Base-by-base conservation (phyloP, 768 basidiomycete genomes). In the Tricholoma hemisulphureum region DNA sequence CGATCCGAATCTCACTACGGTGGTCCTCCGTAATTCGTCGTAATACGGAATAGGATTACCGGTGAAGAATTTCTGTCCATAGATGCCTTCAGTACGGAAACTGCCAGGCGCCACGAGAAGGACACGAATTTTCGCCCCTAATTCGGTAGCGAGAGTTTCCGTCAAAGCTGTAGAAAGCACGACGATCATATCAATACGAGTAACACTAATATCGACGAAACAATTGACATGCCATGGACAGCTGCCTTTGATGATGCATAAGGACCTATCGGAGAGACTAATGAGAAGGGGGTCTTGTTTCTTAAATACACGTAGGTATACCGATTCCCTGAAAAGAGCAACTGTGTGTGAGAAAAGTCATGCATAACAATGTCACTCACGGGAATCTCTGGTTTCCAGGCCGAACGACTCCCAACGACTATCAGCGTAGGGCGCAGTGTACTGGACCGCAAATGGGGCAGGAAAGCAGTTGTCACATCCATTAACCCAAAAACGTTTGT, bases 221-320 rank as follows among this genome's bases (percentile, higher is more conserved):
- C 49, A 14, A 14, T 53, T 23, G 8, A 58, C 71, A 60, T 65
- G 83, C 84, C 77, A 57, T 81, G 83, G 13, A 85, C 65, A 11
- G 86, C 86, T 16, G 83, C 84, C 68, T 87, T 87, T 2, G 84
- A 85, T 4, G 83, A 73, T 1, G 75, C 70, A 63, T 86, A 85
- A 11, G 69, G 64, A 11, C 80, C 81, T 79, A 59, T 28, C 26
- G 34, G n/a, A 54, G 49, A 18, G 10, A 39, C 18, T 28, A 28
- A 59, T 46, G 29, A 67, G 63, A 65, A 53, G 21, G 16, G 45
- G 52, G 34, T 39, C 21, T 52, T 20, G 32, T 34, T 9, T 57
- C 20, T 48, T 51, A 14, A 29, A 31, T 24, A 20, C 11, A 31
- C 1, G 11, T 7, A 23, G 23, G 45, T 61, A 61, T 63, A 76